Evolutionary conservation across 371 early-diverging fungal genomes (phyloP), one percentile per base, ranked within the genome.

Genomic region (Rhizopus microsporus): DNA sequence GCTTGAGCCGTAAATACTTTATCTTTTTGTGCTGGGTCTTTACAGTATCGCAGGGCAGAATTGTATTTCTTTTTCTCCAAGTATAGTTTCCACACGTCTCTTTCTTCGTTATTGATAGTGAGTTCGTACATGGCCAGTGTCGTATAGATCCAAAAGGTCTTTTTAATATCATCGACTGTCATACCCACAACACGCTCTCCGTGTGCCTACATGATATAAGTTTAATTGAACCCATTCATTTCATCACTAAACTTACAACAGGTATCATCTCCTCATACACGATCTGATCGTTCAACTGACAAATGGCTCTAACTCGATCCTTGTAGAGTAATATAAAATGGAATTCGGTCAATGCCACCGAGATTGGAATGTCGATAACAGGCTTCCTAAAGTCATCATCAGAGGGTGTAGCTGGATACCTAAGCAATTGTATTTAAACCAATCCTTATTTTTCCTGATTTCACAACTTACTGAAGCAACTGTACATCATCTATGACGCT

Each of bases 121-220:
- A 98, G 76, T 70, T 98, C 97, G 55, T 88, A 93, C 44, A 98
- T 86, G 2, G 88, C 72, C 5, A 69, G 58, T 7, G 83, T 85
- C 2, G 95, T 94, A 46, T 82, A 90, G 33, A 95, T 78, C 98
- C 98, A 98, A 56, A 85, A 93, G 0, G 97, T 95, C 55, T 84
- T 83, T 62, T 91, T 92, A 13, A 81, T 69, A 38, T 80, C 78
- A 64, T 97, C 98, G 2, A 88, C 83, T 0, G 84, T 75, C 77
- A 94, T 75, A 0, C 82, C 87, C 43, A 85, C 64, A 7, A 90
- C 79, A 2, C 54, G 61, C 52, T 91, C 91, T 8, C 75, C 82
- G 5, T 65, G 52, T 16, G 57, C 67, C 86, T 87, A 55, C 7
- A 40, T 8, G 34, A 30, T 23, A 2, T 23, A 43, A 37, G 8